phyloP scores from a whole-genome alignment of 805 yeast species.

The Alloascoidea africana region DNA sequence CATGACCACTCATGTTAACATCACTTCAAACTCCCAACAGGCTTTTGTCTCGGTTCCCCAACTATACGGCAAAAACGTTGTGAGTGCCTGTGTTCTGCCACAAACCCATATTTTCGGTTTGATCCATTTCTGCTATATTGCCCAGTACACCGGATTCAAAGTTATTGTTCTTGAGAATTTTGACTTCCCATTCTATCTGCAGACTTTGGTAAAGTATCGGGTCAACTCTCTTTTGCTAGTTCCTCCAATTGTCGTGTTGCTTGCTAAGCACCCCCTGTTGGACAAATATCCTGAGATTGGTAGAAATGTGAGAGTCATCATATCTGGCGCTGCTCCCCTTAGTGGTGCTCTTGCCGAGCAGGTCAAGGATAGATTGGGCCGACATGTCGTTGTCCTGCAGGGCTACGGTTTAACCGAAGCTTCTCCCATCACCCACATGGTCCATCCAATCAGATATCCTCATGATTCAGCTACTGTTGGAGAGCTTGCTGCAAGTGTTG shows the following conservation, averaged over 20 bases:
- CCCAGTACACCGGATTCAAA: constrained; percentile 8
- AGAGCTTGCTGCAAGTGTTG: constrained; percentile 25
- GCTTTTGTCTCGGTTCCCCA: constrained; percentile 6
- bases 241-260: constrained; percentile 26
- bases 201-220: constrained; percentile 13
- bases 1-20: constrained; percentile 41
- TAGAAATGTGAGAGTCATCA: constrained; percentile 22
- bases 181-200: constrained; percentile 17
- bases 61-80: constrained; percentile 13
- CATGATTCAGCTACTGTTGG: constrained; percentile 35
- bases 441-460: constrained; percentile 20
- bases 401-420: constrained; percentile 56
- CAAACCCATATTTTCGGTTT: constrained; percentile 8
- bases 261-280: constrained; percentile 28
- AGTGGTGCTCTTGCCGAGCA: constrained; percentile 7
- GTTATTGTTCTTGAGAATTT: constrained; percentile 16
- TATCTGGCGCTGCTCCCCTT: constrained; percentile 34
- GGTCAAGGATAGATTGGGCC: constrained; percentile 10
- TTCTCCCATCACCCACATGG: constrained; percentile 35
- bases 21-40: constrained; percentile 21
- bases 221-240: constrained; percentile 25
- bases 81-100: constrained; percentile 16
- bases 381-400: constrained; percentile 23
- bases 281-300: constrained; percentile 26
- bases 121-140: constrained; percentile 9